Evolutionary conservation across 306 rosid genomes (phyloP).

Genomic region (Citrullus colocynthis): DNA sequence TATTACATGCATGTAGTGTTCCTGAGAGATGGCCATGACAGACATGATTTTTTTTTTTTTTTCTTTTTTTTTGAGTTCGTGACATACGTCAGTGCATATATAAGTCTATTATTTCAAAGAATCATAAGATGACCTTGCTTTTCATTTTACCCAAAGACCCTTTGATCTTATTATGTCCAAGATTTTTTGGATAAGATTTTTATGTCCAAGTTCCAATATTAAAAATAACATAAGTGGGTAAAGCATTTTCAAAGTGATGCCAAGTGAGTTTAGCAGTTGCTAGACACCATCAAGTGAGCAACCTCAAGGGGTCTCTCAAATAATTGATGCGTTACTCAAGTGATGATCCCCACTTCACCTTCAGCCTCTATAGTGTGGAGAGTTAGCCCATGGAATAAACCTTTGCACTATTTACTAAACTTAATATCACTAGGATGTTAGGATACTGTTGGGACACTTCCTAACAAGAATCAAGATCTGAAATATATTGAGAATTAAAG

Average conservation of each 20-base stretch:
- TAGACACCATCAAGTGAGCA: background rate
- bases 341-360: too few species aligned
- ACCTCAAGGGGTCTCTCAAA: background rate
- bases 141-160: background rate
- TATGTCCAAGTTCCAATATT: background rate
- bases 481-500: too few species aligned
- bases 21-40: constrained; percentile 1
- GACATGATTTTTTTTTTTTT: too few species aligned
- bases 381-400: background rate
- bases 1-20: background rate
- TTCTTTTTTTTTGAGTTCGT: background rate
- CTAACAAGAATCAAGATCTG: too few species aligned
- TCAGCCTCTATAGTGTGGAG: too few species aligned
- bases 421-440: background rate
- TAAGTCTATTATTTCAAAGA: background rate
- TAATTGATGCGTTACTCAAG: background rate
- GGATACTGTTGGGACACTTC: too few species aligned
- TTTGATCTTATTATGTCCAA: background rate
- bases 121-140: background rate
- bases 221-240: background rate
- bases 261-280: background rate
- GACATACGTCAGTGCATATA: background rate
- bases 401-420: background rate
- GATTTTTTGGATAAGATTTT: background rate
- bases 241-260: background rate